Evolutionary conservation across 768 basidiomycete genomes (phyloP).

Genomic region (Naganishia friedmannii): DNA sequence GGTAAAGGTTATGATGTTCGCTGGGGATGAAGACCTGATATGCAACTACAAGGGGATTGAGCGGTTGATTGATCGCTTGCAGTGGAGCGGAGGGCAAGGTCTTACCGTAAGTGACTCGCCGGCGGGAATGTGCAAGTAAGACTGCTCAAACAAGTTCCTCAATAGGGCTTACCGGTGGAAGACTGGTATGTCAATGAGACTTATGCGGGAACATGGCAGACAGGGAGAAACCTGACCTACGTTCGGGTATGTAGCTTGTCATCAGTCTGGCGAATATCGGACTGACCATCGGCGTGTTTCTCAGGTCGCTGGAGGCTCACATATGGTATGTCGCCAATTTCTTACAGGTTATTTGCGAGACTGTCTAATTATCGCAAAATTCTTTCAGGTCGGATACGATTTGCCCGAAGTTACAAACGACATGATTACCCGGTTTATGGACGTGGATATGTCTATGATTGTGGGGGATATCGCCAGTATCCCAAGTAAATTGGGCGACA

Average conservation of each 20-base stretch:
- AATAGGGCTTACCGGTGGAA: slow-evolving; percentile 44
- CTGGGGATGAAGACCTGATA: slow-evolving; percentile 91
- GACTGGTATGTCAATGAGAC: slow-evolving; percentile 64
- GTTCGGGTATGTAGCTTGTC: slow-evolving; percentile 63
- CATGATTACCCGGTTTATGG: slow-evolving; percentile 98
- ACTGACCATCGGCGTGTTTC: background rate
- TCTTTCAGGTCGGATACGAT: slow-evolving; percentile 58
- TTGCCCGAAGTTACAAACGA: slow-evolving; percentile 84
- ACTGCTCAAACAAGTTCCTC: background rate
- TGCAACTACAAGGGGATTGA: slow-evolving; percentile 94
- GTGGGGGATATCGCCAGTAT: slow-evolving; percentile 75
- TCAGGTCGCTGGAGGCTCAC: slow-evolving; percentile 86
- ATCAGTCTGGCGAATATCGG: background rate
- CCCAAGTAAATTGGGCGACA: slow-evolving; percentile 72
- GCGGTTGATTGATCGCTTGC: slow-evolving; percentile 72
- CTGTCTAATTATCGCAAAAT: background rate
- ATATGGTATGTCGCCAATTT: slow-evolving; percentile 73
- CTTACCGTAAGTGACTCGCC: slow-evolving; percentile 64
- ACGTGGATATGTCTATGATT: slow-evolving; percentile 77
- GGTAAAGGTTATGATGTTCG: slow-evolving; percentile 85
- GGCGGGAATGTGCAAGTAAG: background rate
- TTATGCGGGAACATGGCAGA: slow-evolving; percentile 86
- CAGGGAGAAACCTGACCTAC: slow-evolving; percentile 85
- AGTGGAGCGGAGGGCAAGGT: slow-evolving; percentile 81
- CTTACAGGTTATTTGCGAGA: background rate